Conservation (phyloP, 192 early-diverging fungal species). For the Mortierella hygrophila region DNA sequence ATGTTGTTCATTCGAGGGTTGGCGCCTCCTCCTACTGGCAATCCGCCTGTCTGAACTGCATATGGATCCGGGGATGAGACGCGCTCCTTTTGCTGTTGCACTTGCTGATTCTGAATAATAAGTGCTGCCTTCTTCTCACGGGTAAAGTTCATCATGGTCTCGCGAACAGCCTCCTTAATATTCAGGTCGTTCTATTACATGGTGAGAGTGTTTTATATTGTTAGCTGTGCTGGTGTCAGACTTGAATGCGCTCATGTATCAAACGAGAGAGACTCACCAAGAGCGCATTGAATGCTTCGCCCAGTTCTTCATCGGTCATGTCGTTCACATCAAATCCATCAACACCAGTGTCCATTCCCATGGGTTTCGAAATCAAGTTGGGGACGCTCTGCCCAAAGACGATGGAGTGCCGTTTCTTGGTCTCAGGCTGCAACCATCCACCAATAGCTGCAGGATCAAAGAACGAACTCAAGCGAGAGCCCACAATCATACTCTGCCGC, state of each 20-base stretch:
- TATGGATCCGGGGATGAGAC: conserved; percentile 40
- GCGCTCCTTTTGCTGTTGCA: conserved; percentile 39
- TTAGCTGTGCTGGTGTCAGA: background rate
- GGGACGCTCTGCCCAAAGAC: conserved; percentile 31
- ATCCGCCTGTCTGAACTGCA: conserved; percentile 1
- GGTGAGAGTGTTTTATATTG: background rate
- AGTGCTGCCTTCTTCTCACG: conserved; percentile 53
- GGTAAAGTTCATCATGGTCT: conserved; percentile 54
- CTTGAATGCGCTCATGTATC: background rate
- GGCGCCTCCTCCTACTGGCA: conserved; percentile 10
- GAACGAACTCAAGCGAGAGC: conserved; percentile 48
- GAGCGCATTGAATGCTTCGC: conserved; percentile 21
- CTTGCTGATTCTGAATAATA: conserved; percentile 55
- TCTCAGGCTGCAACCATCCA: conserved; percentile 42
- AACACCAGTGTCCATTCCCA: background rate
- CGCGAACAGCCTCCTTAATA: conserved; percentile 57
- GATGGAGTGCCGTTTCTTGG: conserved; percentile 40
- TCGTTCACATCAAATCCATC: conserved; percentile 24
- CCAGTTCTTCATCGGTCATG: conserved; percentile 43
- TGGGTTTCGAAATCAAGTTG: conserved; percentile 34
- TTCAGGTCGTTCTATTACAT: conserved; percentile 56
- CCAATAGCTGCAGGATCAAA: conserved; percentile 43
- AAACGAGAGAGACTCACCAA: conserved; percentile 11
- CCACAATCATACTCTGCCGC: conserved; percentile 54
- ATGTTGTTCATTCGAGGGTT: conserved; percentile 5